phyloP scores from a whole-genome alignment of 2,329 filamentous ascomycete species.

The Monilinia aucupariae region DNA sequence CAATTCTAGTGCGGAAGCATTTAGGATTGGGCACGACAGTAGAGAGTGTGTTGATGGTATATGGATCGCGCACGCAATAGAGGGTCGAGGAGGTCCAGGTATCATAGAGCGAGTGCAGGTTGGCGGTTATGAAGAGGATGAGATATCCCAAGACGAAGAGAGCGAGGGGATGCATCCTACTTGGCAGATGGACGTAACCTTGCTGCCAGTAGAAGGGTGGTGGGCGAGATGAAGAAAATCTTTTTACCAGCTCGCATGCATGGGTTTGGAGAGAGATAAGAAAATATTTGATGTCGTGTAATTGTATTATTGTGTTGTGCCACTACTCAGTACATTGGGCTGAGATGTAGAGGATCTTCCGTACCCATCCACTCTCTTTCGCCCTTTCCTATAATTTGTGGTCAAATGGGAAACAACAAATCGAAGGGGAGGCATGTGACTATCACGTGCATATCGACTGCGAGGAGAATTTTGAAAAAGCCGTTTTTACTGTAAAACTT shows the following conservation, averaged over 20 bases:
- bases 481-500: background rate
- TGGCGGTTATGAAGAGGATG: conserved; percentile 11
- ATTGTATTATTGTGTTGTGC: background rate
- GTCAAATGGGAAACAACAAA: background rate
- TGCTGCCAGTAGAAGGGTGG: background rate
- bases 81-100: conserved; percentile 18
- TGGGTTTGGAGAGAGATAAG: background rate
- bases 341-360: background rate
- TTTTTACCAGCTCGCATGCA: background rate
- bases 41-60: conserved; percentile 42
- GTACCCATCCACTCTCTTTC: background rate
- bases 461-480: background rate
- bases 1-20: conserved; percentile 53
- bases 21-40: conserved; percentile 38
- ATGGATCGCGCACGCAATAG: conserved; percentile 29
- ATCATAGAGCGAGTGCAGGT: conserved; percentile 12
- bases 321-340: background rate
- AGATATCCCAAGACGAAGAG: conserved; percentile 13
- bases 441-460: background rate
- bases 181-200: background rate
- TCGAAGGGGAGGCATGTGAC: conserved; percentile 6
- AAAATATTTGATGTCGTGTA: background rate
- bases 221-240: background rate
- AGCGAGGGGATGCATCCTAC: conserved; percentile 13
- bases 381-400: background rate